Evolutionary conservation across 495 filamentous ascomycete species (phyloP).

Genomic region (Lasiosphaeria miniovina): DNA sequence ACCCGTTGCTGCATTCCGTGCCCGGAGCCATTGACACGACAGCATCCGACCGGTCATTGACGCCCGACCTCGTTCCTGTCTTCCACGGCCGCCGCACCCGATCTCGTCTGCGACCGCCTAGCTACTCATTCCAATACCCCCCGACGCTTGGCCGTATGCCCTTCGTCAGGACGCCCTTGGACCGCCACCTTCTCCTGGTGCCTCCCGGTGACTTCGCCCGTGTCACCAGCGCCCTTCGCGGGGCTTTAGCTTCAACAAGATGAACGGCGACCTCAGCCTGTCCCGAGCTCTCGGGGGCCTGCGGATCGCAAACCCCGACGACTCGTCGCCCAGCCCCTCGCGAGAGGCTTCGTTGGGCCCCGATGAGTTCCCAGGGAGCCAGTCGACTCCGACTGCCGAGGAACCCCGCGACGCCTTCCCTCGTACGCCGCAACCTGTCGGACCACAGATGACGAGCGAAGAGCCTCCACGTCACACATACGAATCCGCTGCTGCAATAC

Average conservation of each 20-base stretch:
- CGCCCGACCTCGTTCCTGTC: neutral
- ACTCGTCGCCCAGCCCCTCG: conserved; percentile 61
- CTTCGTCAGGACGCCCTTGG: conserved; percentile 4
- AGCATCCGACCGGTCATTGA: conserved; percentile 1
- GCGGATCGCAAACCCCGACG: conserved; percentile 95
- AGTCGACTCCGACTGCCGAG: conserved; percentile 5
- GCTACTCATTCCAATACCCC: neutral
- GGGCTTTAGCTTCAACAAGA: conserved; percentile 34
- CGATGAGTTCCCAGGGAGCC: conserved; percentile 20
- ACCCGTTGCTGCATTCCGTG: no score
- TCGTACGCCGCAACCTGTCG: conserved; percentile 9
- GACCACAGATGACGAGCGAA: conserved; percentile 23
- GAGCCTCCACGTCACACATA: conserved; percentile 32
- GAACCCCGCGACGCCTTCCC: neutral
- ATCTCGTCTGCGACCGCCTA: neutral
- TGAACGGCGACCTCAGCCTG: conserved; percentile 91
- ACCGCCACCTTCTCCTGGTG: conserved; percentile 6
- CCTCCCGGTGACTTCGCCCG: conserved; percentile 15
- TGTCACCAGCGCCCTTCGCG: neutral
- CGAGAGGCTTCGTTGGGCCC: conserved; percentile 38
- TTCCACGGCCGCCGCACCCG: conserved; percentile 14
- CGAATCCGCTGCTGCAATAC: conserved; percentile 36
- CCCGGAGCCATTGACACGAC: neutral
- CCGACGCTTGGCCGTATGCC: conserved; percentile 7
- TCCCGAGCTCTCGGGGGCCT: conserved; percentile 91